Evolutionary conservation across 768 basidiomycete species (phyloP), one percentile per base, ranked within the genome.

Genomic region (Amanita fuliginea): DNA sequence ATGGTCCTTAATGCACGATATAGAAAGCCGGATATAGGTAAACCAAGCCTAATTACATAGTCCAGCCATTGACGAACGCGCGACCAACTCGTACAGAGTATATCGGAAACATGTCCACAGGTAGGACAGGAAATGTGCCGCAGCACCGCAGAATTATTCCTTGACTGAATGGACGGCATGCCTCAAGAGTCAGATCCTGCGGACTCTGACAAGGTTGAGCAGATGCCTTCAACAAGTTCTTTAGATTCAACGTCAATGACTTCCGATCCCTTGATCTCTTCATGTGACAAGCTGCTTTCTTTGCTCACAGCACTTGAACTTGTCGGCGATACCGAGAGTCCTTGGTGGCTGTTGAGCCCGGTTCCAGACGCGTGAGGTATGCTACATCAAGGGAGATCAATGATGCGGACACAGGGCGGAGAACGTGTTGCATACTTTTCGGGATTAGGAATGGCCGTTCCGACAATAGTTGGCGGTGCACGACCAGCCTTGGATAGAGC

Each of bases 401-500:
- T 60, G 42, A 56, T 57, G 36, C 51, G 51, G 53, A 47, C 35
- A 22, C 18, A 54, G 42, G 34, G 49, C 34, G 53, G 24, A 34
- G 37, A 21, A 41, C 19, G 46, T 28, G 44, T 35, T 46, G 71
- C 88, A 54, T 61, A 95, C 93, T 89, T 90, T 68, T 97, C 90
- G 24, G 96, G 94, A 65, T 88, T 93, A n/a, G 96, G 95, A 56
- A 97, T 97, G 32, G 92, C 89, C 7, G 94, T 98, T 24, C 96
- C 96, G 49, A 97, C 91, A 2, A 80, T 75, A 55, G 76, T 87
- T 64, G 90, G 88, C 42, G 89, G 83, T n/a, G 84, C 75, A 42
- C 86, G 83, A 22, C 96, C 87, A 2, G 96, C 96, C 66, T 98
- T 97, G 45, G 91, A 92, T 56, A 99, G 74, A 26, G 94, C 94